phyloP scores from a whole-genome alignment of 75 land plant species.

The Chamaecyparis obtusa region DNA sequence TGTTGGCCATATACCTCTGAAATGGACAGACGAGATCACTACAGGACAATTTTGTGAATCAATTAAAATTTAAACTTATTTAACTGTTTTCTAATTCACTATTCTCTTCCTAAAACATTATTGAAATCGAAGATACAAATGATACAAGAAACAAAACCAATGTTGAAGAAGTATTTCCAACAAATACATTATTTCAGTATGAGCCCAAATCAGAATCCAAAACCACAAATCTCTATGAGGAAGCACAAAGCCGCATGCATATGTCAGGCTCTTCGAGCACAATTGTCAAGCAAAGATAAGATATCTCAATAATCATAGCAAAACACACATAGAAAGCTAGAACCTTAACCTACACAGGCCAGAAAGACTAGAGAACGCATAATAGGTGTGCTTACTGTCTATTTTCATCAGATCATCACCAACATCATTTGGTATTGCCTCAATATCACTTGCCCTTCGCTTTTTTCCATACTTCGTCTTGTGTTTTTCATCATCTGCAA shows the following conservation, averaged over 20 bases:
- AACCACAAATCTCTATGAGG: not conserved
- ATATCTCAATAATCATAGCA: not conserved
- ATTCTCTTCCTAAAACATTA: not conserved
- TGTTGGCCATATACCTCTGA: not conserved
- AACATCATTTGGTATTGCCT: not conserved
- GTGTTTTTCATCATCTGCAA: constrained; percentile 23
- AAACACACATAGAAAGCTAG: not conserved
- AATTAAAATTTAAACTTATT: too few relatives aligned
- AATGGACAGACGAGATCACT: not conserved
- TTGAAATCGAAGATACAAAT: not conserved
- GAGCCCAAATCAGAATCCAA: not conserved
- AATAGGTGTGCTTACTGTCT: not conserved
- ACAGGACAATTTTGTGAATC: not conserved
- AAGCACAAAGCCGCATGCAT: not conserved
- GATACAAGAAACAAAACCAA: not conserved
- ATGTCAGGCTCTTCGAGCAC: not conserved
- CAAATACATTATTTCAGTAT: not conserved
- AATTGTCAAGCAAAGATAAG: not conserved
- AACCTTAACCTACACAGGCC: not conserved
- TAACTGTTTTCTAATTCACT: not conserved
- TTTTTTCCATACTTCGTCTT: constrained; percentile 20
- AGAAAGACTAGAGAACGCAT: not conserved
- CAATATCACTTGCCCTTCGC: constrained; percentile 9
- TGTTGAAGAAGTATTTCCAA: not conserved
- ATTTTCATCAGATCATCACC: not conserved